Conservation (phyloP, 257 asterid genomes). For the Nicotiana tabacum region DNA sequence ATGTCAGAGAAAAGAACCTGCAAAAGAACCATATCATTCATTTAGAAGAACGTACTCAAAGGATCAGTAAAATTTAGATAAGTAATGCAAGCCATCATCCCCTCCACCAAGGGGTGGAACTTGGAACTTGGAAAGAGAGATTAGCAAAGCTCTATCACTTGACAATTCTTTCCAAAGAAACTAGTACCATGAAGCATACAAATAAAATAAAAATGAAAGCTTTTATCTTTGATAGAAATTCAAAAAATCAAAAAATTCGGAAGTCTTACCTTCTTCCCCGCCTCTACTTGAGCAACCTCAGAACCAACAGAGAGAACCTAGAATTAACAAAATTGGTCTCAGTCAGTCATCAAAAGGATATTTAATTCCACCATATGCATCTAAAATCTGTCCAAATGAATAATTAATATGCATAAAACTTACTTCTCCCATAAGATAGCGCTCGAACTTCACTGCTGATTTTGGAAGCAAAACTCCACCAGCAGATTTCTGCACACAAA, state of each 20-base stretch:
- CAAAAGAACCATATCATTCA: constrained; percentile 15
- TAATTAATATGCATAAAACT: not conserved
- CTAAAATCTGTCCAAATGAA: not conserved
- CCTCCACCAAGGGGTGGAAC: not conserved
- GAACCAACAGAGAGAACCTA: constrained; percentile 79
- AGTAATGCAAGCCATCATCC: not conserved
- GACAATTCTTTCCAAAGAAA: not conserved
- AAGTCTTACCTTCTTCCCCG: constrained; percentile 66
- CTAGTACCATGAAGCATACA: not conserved
- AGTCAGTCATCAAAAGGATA: not conserved
- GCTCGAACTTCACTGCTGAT: constrained; percentile 86
- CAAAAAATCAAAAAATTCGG: not conserved
- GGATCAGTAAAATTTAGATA: not conserved
- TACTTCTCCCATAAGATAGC: constrained; percentile 92
- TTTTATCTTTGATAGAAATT: not conserved
- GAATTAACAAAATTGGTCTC: not conserved
- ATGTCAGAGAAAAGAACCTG: constrained; percentile 93
- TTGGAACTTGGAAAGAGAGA: not conserved
- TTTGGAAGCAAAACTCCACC: constrained; percentile 92
- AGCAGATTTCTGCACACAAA: constrained; percentile 69
- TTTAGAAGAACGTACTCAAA: not conserved
- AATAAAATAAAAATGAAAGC: not conserved
- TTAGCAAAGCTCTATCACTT: not conserved
- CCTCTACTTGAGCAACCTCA: constrained; percentile 53
- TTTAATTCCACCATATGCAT: not conserved